Evolutionary conservation across 75 land plant species (phyloP).

Genomic region (Gnetum montanum): DNA sequence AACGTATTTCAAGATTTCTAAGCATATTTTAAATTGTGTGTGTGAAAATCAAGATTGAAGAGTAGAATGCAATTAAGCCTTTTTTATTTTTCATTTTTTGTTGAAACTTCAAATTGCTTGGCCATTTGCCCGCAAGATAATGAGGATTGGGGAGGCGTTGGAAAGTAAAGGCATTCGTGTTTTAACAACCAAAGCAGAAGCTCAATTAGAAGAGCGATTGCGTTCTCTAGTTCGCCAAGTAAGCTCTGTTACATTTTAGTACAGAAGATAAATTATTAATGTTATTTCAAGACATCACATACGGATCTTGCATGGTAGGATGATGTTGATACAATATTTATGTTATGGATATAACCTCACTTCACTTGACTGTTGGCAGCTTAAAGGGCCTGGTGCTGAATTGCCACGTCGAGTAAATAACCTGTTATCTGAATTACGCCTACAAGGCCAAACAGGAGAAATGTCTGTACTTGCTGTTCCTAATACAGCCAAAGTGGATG

Average conservation of each 20-base stretch:
- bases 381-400: constrained; percentile 84
- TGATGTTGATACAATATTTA: too few species aligned
- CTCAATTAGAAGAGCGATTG: constrained; percentile 67
- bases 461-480: constrained; percentile 41
- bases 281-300: too few species aligned
- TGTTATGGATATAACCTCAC: too few species aligned
- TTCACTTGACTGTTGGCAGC: constrained; percentile 23
- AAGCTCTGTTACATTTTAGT: too few species aligned
- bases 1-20: too few species aligned
- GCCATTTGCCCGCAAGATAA: constrained; percentile 61
- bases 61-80: too few species aligned
- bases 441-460: constrained; percentile 49
- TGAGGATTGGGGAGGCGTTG: constrained; percentile 91
- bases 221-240: constrained; percentile 64
- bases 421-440: constrained; percentile 62
- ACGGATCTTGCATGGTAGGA: too few species aligned
- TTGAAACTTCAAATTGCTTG: too few species aligned
- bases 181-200: constrained; percentile 81
- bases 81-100: too few species aligned
- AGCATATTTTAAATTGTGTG: too few species aligned
- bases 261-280: too few species aligned
- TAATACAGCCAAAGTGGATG: constrained; percentile 69
- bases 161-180: constrained; percentile 83
- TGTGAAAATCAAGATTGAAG: too few species aligned
- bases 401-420: constrained; percentile 82